Conservation (phyloP, 495 filamentous ascomycete genomes). For the Podospora comata region DNA sequence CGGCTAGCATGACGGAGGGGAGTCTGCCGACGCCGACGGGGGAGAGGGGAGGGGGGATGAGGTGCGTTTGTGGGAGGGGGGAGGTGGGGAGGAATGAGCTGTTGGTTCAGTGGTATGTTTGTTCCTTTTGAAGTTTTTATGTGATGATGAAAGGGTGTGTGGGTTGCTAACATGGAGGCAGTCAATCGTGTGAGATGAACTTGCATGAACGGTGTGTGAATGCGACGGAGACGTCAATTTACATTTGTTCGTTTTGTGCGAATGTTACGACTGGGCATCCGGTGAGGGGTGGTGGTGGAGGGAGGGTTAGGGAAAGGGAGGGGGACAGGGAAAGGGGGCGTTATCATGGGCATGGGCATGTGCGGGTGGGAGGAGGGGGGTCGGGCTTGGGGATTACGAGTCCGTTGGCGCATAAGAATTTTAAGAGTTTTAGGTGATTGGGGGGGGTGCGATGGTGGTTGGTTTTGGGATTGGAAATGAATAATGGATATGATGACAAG, state of each 20-base stretch:
- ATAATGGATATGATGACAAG: background rate
- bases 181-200: conserved; percentile 84
- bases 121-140: background rate
- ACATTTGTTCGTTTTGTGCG: conserved; percentile 77
- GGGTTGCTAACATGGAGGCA: conserved; percentile 31
- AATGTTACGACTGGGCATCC: conserved; percentile 61
- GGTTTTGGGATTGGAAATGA: background rate
- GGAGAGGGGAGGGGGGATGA: conserved; percentile 54
- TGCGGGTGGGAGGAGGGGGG: conserved; percentile 27
- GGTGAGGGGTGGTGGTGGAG: conserved; percentile 39
- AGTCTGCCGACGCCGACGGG: conserved; percentile 65
- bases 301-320: conserved; percentile 52
- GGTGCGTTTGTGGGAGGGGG: conserved; percentile 67
- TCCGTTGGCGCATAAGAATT: conserved; percentile 61
- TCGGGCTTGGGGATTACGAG: conserved; percentile 25
- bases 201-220: conserved; percentile 77
- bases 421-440: conserved; percentile 50
- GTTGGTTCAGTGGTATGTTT: conserved; percentile 78
- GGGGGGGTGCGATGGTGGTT: background rate
- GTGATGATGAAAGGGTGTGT: background rate
- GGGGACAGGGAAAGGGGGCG: background rate
- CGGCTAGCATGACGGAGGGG: conserved; percentile 64
- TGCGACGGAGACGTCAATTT: conserved; percentile 65
- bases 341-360: background rate
- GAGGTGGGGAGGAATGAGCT: conserved; percentile 56